These are phyloP conservation scores for Nicotiana sylvestris DNA, from an alignment of 257 asterid species.

Conservation along the genomic window DNA sequence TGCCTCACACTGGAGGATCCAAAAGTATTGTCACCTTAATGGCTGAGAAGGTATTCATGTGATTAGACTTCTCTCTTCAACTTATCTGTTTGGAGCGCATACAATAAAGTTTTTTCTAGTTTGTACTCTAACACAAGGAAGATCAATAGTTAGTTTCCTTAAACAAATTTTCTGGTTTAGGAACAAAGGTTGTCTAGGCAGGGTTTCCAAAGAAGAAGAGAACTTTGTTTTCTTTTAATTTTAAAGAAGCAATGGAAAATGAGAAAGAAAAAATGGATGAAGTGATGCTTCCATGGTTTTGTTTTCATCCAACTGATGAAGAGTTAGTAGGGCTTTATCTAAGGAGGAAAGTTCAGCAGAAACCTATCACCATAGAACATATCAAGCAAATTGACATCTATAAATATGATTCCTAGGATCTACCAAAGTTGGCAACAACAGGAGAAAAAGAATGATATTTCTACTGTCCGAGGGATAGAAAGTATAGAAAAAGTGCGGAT, in stretches of 20 bases:
- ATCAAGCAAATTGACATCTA: conserved; percentile 89
- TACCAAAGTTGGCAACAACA: conserved; percentile 68
- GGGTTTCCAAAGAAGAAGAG: background rate
- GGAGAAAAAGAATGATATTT: conserved; percentile 97
- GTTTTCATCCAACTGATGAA: conserved; percentile 97
- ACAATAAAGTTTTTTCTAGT: background rate
- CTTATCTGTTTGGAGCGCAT: conserved; percentile 11
- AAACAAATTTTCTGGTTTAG: background rate
- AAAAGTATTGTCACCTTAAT: too few species aligned
- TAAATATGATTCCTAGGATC: conserved; percentile 92
- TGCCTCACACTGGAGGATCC: too few species aligned
- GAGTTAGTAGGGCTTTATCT: conserved; percentile 93
- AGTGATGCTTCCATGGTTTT: conserved; percentile 70
- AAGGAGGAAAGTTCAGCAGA: conserved; percentile 61
- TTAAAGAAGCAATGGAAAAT: conserved; percentile 22
- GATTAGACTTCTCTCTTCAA: conserved; percentile 19
- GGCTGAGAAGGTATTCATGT: too few species aligned
- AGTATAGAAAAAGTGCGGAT: conserved; percentile 64
- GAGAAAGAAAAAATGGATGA: conserved; percentile 17
- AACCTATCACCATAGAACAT: conserved; percentile 78
- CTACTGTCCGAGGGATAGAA: conserved; percentile 19
- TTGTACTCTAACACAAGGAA: background rate
- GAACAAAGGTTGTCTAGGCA: background rate
- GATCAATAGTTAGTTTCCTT: background rate
- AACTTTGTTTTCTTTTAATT: background rate